Conservation (phyloP, 495 filamentous ascomycete genomes). For the Pseudotulostoma volvatum region DNA sequence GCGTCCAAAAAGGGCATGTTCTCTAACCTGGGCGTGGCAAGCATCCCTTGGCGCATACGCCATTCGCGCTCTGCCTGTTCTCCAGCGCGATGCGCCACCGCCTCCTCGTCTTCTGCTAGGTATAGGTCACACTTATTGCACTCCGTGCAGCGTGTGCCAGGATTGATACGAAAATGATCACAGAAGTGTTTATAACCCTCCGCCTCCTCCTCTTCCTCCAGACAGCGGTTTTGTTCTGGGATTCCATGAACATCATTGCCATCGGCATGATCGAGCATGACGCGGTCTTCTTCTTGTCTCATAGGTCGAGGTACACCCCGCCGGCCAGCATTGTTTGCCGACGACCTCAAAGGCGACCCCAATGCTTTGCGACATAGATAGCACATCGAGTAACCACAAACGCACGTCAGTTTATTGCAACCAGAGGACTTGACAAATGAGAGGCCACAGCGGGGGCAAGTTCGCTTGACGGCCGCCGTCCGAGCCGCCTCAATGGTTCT, state of each 20-base stretch:
- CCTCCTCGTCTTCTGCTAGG: conserved; percentile 69
- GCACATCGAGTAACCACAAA: not conserved
- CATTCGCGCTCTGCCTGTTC: conserved; percentile 70
- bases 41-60: conserved; percentile 45
- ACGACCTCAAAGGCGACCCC: conserved; percentile 12
- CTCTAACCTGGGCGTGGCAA: not conserved
- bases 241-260: conserved; percentile 4
- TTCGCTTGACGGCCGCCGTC: conserved; percentile 86
- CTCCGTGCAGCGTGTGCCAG: conserved; percentile 52
- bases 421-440: conserved; percentile 84
- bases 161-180: conserved; percentile 68
- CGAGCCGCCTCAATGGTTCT: conserved; percentile 80
- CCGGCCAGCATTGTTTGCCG: conserved; percentile 2
- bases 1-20: conserved; percentile 1
- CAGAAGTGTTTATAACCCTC: conserved; percentile 87
- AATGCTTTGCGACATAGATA: conserved; percentile 25
- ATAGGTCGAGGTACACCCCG: conserved; percentile 9
- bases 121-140: conserved; percentile 88
- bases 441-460: conserved; percentile 76
- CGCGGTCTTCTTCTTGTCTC: conserved; percentile 5
- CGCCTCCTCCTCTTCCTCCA: conserved; percentile 27
- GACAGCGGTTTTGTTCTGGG: conserved; percentile 7
- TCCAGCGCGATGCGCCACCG: conserved; percentile 54
- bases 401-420: conserved; percentile 86
- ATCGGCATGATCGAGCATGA: conserved; percentile 2